Evolutionary conservation across 1,284 basidiomycete genomes (phyloP), one percentile per base, ranked within the genome.

Genomic region (Cutaneotrichosporon sp.): DNA sequence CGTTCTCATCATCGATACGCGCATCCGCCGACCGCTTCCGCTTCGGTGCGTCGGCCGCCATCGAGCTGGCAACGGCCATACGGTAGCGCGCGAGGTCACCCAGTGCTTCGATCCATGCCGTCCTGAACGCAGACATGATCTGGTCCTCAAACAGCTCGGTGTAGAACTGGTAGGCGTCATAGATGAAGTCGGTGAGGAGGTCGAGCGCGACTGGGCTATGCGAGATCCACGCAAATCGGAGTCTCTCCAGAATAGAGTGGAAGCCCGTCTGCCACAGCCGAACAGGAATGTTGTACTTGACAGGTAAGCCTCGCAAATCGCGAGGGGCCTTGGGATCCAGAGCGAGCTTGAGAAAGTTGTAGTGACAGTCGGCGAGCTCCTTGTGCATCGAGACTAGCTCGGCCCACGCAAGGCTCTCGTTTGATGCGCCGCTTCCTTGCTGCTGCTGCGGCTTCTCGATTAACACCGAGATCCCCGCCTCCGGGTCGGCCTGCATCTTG

Each of bases 141-240:
- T 83, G 83, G 66, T 93, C 87, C 67, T 97, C 94, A 49, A 91
- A 79, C 7, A 98, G 80, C 39, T 86, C 84, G 0, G 90, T 87
- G 76, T 97, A 97, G 66, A 93, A 94, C 0, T 84, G 85, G 73
- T 98, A 98, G 0, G 93, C 88, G 63, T 90, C 94, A 67, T 93
- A 92, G 47, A 97, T 90, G 64, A 93, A 94, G 60, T 94, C 85
- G 62, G 87, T 84, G 35, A 97, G 79, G 59, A 89, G 83, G 63
- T 94, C 86, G 49, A 81, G 70, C 2, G 71, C 70, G 14, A 62
- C 46, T 11, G 68, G 67, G 31, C 67, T 61, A 17, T 61, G 55
- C 8, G 64, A 66, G 64, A 70, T 66, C 55, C 85, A 92, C 0
- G 87, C 86, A 49, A 87, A 85, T 7, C 92, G 85, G 33, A 98